phyloP scores from a whole-genome alignment of 1,139 yeast species.

The Hansenula lynferdii region DNA sequence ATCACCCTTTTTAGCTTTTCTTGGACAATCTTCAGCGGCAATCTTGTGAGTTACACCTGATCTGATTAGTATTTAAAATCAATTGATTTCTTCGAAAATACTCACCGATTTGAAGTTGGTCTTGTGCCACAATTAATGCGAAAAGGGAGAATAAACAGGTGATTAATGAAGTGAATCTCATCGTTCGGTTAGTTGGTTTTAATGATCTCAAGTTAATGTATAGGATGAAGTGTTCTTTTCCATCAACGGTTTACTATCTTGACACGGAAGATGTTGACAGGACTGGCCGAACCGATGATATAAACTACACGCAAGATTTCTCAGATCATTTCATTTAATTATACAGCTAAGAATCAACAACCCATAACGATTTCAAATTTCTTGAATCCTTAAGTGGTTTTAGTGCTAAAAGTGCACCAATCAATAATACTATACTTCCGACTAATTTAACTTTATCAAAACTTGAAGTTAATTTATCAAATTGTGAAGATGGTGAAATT shows the following conservation, averaged over 20 bases:
- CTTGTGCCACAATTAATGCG: slow-evolving; percentile 9
- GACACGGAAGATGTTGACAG: too few relatives aligned
- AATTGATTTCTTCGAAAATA: too few relatives aligned
- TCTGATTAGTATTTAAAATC: too few relatives aligned
- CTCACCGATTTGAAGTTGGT: slow-evolving; percentile 25
- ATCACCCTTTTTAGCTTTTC: slow-evolving; percentile 61
- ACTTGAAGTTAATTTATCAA: slow-evolving; percentile 64
- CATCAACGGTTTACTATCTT: too few relatives aligned
- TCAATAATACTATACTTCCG: slow-evolving; percentile 51
- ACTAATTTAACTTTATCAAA: slow-evolving; percentile 68
- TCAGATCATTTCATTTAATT: too few relatives aligned
- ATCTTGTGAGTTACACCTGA: slow-evolving; percentile 35
- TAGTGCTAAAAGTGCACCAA: slow-evolving; percentile 40
- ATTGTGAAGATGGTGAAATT: slow-evolving; percentile 77
- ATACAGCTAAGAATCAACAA: slow-evolving; percentile 19
- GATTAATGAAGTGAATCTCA: too few relatives aligned
- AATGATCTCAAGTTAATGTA: too few relatives aligned
- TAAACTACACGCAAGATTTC: too few relatives aligned
- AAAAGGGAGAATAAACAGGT: not conserved
- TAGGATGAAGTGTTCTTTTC: too few relatives aligned
- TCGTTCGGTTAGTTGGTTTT: too few relatives aligned
- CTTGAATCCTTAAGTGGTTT: slow-evolving; percentile 57
- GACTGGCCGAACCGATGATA: too few relatives aligned
- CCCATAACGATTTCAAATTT: slow-evolving; percentile 35
- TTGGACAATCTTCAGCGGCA: slow-evolving; percentile 46